Evolutionary conservation across 495 filamentous ascomycete species (phyloP), one percentile per base, ranked within the genome.

Genomic region (Thermothielavioides terrestris): DNA sequence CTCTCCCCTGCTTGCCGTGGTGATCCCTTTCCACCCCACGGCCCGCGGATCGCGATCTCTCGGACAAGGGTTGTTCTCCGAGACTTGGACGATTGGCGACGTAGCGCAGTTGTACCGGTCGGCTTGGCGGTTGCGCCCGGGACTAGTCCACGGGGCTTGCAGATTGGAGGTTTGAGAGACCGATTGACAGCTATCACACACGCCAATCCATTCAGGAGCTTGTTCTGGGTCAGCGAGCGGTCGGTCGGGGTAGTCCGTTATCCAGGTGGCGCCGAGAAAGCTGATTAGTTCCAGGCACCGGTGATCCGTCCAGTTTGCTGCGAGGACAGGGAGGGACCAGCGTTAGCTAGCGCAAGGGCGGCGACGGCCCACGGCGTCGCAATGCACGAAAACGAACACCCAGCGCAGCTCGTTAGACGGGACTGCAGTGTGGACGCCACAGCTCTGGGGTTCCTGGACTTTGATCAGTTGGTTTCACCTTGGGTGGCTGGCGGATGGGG

Each of bases 111-210:
- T 36, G 36, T 35, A 34, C 37, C 43, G 40, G 45, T 47, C 50
- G 48, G 21, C 36, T 49, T 37, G 38, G 43, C 39, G 46, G 30
- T 41, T 18, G 51, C 48, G 41, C 42, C 36, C 40, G 50, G 47
- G 46, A 50, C 18, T 51, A 32, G 52, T 36, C 50, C 45, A 58
- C 48, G 44, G 17, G 51, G 28, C 52, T 48, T 56, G 60, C 58
- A 61, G 60, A 57, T 58, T 58, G 58, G 57, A 27, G 41, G 30
- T n/a, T 51, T 50, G 54, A 45, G 25, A 52, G 42, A 50, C 50
- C 48, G 60, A 61, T 58, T 58, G 55, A 44, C 54, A 57, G 52
- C 52, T 58, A 46, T 45, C 36, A 47, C 54, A 59, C 55, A 52
- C 39, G 21, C 40, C 22, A 30, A 46, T 52, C 51, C 52, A 53